phyloP scores from a whole-genome alignment of 2,329 filamentous ascomycete genomes.

The Parastagonospora nodorum region DNA sequence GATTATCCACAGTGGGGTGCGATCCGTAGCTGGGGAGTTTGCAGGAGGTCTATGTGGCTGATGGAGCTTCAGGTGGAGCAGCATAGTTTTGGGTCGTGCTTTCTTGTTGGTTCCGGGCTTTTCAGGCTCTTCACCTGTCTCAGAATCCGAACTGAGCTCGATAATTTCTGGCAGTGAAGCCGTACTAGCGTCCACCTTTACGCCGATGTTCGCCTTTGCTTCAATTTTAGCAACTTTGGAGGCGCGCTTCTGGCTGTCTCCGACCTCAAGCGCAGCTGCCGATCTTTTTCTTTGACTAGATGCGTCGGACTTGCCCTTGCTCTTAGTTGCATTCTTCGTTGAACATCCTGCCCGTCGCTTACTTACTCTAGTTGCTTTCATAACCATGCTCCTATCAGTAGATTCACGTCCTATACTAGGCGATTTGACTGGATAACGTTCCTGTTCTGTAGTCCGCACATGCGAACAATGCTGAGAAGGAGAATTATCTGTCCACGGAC shows the following conservation, averaged over 20 bases:
- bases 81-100: background rate
- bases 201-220: background rate
- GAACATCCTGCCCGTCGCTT: background rate
- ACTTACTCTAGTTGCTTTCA: background rate
- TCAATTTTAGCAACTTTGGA: background rate
- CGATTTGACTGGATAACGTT: too few relatives aligned
- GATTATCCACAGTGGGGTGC: too few relatives aligned
- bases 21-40: too few relatives aligned
- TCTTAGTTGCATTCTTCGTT: background rate
- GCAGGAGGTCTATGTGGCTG: too few relatives aligned
- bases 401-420: too few relatives aligned
- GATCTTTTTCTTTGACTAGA: background rate
- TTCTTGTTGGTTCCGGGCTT: background rate
- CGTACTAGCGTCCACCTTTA: background rate
- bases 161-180: background rate
- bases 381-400: too few relatives aligned
- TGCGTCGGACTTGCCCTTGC: background rate
- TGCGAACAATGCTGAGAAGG: too few relatives aligned
- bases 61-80: background rate
- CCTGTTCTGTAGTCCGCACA: too few relatives aligned
- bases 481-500: too few relatives aligned
- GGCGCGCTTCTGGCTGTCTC: background rate
- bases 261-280: background rate
- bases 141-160: background rate
- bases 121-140: background rate